A percentile compares a stretch with the other conserved stretches of the same genome.
Evolutionary conservation across 805 yeast genomes (phyloP).

Genomic region (Candida mattraensis): DNA sequence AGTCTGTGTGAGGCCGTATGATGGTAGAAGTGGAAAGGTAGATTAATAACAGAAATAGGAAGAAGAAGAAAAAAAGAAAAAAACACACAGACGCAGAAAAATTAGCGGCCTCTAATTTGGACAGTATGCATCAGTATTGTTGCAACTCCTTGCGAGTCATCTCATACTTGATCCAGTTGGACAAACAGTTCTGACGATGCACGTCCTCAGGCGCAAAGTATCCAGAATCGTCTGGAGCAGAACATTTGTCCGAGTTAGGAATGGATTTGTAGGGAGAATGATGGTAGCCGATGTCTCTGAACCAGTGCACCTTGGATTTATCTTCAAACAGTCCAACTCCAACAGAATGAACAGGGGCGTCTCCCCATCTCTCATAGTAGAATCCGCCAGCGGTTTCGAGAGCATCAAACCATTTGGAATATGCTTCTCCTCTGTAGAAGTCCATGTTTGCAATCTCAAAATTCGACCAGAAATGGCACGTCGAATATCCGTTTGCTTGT

Average conservation of each 20-base stretch:
- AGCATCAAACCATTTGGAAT: slow-evolving; percentile 61
- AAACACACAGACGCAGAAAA: too few relatives aligned
- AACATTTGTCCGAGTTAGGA: slow-evolving; percentile 61
- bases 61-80: too few relatives aligned
- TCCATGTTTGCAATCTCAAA: slow-evolving; percentile 86
- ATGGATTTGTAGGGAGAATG: slow-evolving; percentile 78
- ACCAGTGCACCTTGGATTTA: slow-evolving; percentile 75
- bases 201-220: slow-evolving; percentile 36
- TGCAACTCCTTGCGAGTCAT: slow-evolving; percentile 36
- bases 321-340: slow-evolving; percentile 76
- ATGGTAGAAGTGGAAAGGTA: too few relatives aligned
- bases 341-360: slow-evolving; percentile 84
- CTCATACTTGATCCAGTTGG: slow-evolving; percentile 38
- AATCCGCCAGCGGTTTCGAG: slow-evolving; percentile 78
- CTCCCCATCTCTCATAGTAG: slow-evolving; percentile 92
- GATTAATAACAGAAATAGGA: too few relatives aligned
- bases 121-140: slow-evolving; percentile 23
- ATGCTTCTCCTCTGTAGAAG: slow-evolving; percentile 70
- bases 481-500: slow-evolving; percentile 46
- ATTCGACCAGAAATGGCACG: slow-evolving; percentile 88
- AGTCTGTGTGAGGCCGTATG: too few relatives aligned
- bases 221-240: slow-evolving; percentile 34
- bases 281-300: slow-evolving; percentile 76
- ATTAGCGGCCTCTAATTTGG: too few relatives aligned
- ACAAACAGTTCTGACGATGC: slow-evolving; percentile 34